Evolutionary conservation across 352 stramenopile species (phyloP).

Genomic region (Blastocystis sp.): DNA sequence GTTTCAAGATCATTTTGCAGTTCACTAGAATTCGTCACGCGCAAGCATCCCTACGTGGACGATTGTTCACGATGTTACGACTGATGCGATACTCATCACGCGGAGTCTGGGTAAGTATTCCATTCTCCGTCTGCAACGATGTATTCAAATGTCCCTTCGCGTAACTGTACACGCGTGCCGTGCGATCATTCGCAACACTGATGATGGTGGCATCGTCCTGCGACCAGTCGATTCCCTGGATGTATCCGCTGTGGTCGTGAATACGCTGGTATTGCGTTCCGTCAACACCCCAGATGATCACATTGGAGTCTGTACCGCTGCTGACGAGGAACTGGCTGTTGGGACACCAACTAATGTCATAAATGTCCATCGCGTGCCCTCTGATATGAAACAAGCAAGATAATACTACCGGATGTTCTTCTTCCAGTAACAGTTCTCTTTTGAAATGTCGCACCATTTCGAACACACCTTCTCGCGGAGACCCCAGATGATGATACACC

Average conservation of each 20-base stretch:
- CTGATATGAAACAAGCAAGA: background rate
- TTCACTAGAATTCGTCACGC: background rate
- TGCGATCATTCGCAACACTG: constrained; percentile 38
- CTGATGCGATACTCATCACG: constrained; percentile 25
- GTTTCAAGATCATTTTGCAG: background rate
- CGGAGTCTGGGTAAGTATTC: background rate
- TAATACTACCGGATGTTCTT: constrained; percentile 14
- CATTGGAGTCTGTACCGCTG: constrained; percentile 33
- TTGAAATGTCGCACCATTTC: constrained; percentile 26
- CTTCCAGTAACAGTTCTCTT: constrained; percentile 51
- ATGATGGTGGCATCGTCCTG: background rate
- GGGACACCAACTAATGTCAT: constrained; percentile 42
- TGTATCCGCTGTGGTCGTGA: constrained; percentile 39
- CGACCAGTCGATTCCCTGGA: constrained; percentile 45
- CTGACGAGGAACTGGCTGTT: constrained; percentile 42
- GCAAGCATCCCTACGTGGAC: background rate
- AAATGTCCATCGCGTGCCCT: constrained; percentile 45
- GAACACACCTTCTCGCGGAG: constrained; percentile 6
- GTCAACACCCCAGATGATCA: constrained; percentile 46
- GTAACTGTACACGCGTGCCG: constrained; percentile 27
- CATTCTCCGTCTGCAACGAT: background rate
- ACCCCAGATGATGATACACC: constrained; percentile 42
- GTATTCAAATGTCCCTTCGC: background rate
- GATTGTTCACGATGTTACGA: constrained; percentile 16
- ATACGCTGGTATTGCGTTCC: constrained; percentile 25